Base-by-base conservation (phyloP, 1,284 basidiomycete species). In the Tylopilus sp. region DNA sequence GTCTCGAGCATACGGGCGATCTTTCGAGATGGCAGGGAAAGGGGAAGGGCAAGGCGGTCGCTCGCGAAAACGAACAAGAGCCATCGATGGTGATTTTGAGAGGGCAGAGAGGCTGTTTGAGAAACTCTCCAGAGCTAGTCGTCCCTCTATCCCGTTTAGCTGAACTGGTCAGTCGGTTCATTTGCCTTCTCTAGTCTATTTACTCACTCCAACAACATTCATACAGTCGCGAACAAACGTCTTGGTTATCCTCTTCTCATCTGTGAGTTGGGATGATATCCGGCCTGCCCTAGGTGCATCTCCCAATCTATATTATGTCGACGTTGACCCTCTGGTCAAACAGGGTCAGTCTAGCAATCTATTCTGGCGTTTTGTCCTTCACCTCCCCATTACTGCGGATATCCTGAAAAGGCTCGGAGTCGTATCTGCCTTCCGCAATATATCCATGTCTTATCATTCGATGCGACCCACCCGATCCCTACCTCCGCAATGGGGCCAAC, bases 271-370 rank as follows among this genome's bases (percentile, higher is more conserved):
- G 94, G 89, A 93, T 68, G 87, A 92, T 68, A 84, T 95, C 24
- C 86, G 89, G 13, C 93, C 94, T 0, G 77, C 86, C 0, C 77
- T 91, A 9, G 92, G 91, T 6, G 90, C 92, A 33, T 87, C 92
- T 0, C 87, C 89, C 0, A 93, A 95, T 72, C 95, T 95, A 0
- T 90, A 91, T 69, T 88, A 89, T 72, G 76, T 96, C n/a, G 88
- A 91, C 64, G 78, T 93, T 0, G 79, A 84, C 1, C 80, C 87
- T 1, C 81, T 85, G 3, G 80, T 81, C n/a, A 91, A 91, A 81
- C 83, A 90, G 81, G 86, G 93, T 91, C 64, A 52, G 83, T 75
- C 8, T 58, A 26, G 1, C 12, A 51, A 18, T 33, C 26, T 16
- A 57, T 33, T 10, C 9, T 22, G n/a, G 13, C 3, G 3, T 36